Base-by-base conservation (phyloP, 2,329 filamentous ascomycete species). In the Aspergillaceae sp. region DNA sequence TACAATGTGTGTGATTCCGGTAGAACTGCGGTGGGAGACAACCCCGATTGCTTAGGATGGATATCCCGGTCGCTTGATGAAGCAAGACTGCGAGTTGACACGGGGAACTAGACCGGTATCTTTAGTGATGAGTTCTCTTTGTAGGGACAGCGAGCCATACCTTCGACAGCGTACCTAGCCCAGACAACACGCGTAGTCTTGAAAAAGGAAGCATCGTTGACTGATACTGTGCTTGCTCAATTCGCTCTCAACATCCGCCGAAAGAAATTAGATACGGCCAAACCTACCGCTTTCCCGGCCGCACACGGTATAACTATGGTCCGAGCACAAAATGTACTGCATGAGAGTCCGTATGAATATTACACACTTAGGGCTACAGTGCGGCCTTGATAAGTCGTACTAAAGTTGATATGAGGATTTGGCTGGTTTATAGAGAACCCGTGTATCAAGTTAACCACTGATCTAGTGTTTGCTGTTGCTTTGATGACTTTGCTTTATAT, bases 191-290 rank as follows among this genome's bases (percentile, higher is more conserved):
- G 44, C 56, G 59, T 27, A 51, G 46, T 45, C 51, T 46, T 11
- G 38, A 41, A 45, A 47, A 51, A 40, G 55, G 47, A 33, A 60
- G 59, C 59, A 61, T 61, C 41, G 48, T 52, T 38, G 36, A 32
- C 30, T 32, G 5, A 32, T 1, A 32, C 6, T 32, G 30, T 32
- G 30, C 8, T 32, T 9, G 5, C 6, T 9, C 6, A 32, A 6
- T 32, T 9, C 8, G 8, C 30, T 32, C 30, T 9, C 6, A 6
- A 32, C 30, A 26, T 26, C 7, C 9, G 26, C 36, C 36, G 8
- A 11, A 19, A 38, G 19, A 38, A 38, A 38, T 36, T 11, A 36
- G 34, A 36, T 36, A 36, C n/a, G 26, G 26, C 5, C 26, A 26
- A 9, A 1, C 4, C 11, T 7, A 38, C 36, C 36, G 36, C 36